Evolutionary conservation across 176 grass and related monocot genomes (phyloP), one percentile per base, ranked within the genome.

Genomic region (Oryza officinalis): DNA sequence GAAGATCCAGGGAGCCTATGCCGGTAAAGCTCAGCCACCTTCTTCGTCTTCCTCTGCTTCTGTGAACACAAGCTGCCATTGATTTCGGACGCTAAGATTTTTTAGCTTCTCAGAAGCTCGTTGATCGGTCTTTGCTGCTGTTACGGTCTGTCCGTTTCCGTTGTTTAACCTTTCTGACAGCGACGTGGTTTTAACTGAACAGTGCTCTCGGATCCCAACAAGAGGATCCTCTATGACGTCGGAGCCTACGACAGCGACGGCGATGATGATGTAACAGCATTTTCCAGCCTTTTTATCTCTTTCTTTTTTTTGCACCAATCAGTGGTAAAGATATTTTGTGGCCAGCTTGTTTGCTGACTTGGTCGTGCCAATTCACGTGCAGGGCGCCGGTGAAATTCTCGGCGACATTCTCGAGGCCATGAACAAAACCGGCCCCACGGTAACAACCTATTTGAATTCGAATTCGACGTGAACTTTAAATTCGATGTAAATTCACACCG

Each of bases 191-290:
- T 68, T 18, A 35, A 69, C 65, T 86, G 25, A 14, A 18, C 89
- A 94, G 92, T 94, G 43, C 89, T 94, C 35, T 91, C 87, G 11
- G 87, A 94, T 44, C 85, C 87, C 43, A 94, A 89, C 78, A 94
- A 91, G 89, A 81, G 92, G 54, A 87, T 91, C 50, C 77, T 94
- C 52, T 94, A 94, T 26, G 92, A 94, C 74, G 86, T 91, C 15
- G 92, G 89, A 65, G 81, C 85, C 84, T 94, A 91, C 83, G 84
- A 89, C 77, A 82, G 87, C 68, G 89, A 94, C 33, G 86, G 74
- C 67, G 82, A 90, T 8, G 77, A 85, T 23, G 59, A 76, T 64
- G 92, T 89, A 45, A 1, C 6, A 57, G 52, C 52, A n/a, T 57
- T 57, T 57, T 57, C 52, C 52, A 9, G 27, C 32, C 76, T 72